Base-by-base conservation (phyloP, 2,329 filamentous ascomycete genomes). In the Tolypocladium endophyticum region DNA sequence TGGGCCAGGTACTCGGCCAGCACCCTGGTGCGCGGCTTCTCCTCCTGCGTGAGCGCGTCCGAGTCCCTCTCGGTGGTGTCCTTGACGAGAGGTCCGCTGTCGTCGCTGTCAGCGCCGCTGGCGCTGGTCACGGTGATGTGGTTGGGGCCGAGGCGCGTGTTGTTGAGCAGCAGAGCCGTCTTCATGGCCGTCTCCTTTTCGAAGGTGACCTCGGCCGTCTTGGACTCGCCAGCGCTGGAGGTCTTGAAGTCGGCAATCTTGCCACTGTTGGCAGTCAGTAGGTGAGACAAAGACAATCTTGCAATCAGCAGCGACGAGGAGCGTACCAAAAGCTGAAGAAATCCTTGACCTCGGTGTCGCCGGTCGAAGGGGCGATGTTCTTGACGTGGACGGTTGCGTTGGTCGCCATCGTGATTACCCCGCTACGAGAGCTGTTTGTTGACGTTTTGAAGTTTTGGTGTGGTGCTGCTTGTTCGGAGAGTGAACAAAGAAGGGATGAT, bases 171-270 rank as follows among this genome's bases (percentile, higher is more conserved):
- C 47, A 97, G 89, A 33, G 94, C 94, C 28, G 94, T 99, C 81
- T 96, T 97, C 61, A 93, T 92, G 57, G 94, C 94, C 18, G 93
- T 95, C 73, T 93, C 87, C 80, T 97, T 97, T 77, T 97, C 94
- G 71, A 99, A 99, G 58, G 87, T 92, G 64, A 99, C 92, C n/a
- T 87, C 89, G 60, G 94, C 94, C 56, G 87, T 87, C 77, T 97
- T 91, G 66, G 83, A 80, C 65, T 87, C 82, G 69, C 85, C 85
- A 74, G 76, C 76, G 41, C 86, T 76, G 35, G 86, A 90, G 70
- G 97, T 83, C 61, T 90, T 87, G 73, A 99, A 82, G 68, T 84
- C 83, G 66, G 85, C 87, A 74, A 99, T 96, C 82, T 97, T 97
- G 74, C 94, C 94, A 73, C 91, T 94, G 71, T 25, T 11, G 23